Evolutionary conservation across 2,329 filamentous ascomycete genomes (phyloP).

Genomic region (Xylariales sp.): DNA sequence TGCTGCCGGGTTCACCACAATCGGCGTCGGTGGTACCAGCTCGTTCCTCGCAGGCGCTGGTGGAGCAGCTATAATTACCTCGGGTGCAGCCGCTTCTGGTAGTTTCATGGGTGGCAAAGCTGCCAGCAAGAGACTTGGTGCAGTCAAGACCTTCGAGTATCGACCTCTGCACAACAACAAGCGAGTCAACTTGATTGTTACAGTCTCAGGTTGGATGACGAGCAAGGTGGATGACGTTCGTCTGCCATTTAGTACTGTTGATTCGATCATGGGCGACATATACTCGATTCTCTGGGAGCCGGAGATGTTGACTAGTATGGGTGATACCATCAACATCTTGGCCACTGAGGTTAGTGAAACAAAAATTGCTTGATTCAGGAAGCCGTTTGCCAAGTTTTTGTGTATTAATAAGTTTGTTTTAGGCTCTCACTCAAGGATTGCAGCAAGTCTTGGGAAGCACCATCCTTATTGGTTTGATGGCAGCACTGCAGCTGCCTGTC

Average conservation of each 20-base stretch:
- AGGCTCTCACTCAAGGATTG: slow-evolving; percentile 92
- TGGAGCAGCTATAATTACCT: slow-evolving; percentile 91
- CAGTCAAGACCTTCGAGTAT: slow-evolving; percentile 96
- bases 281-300: slow-evolving; percentile 98
- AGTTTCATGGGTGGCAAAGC: slow-evolving; percentile 82
- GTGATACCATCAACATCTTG: slow-evolving; percentile 96
- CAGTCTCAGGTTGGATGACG: slow-evolving; percentile 96
- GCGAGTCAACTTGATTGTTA: slow-evolving; percentile 90
- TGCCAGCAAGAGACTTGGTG: slow-evolving; percentile 80
- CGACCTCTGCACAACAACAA: slow-evolving; percentile 97
- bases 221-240: slow-evolving; percentile 96
- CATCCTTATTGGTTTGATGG: slow-evolving; percentile 84
- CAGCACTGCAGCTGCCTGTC: slow-evolving; percentile 85
- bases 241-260: slow-evolving; percentile 90
- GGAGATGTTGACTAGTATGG: slow-evolving; percentile 96
- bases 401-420: no score
- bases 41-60: slow-evolving; percentile 88
- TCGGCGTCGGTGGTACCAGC: slow-evolving; percentile 84
- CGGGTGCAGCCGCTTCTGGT: slow-evolving; percentile 79
- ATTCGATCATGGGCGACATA: slow-evolving; percentile 96
- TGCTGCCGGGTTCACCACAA: slow-evolving; percentile 90
- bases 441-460: slow-evolving; percentile 93
- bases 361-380: neutral
- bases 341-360: slow-evolving; percentile 77
- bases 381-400: no score